A percentile compares a stretch with the other conserved stretches of the same genome.
These are phyloP conservation scores for Cardamine chenopodiifolia DNA, from an alignment of 345 rosid genomes.

Conservation along the genomic window DNA sequence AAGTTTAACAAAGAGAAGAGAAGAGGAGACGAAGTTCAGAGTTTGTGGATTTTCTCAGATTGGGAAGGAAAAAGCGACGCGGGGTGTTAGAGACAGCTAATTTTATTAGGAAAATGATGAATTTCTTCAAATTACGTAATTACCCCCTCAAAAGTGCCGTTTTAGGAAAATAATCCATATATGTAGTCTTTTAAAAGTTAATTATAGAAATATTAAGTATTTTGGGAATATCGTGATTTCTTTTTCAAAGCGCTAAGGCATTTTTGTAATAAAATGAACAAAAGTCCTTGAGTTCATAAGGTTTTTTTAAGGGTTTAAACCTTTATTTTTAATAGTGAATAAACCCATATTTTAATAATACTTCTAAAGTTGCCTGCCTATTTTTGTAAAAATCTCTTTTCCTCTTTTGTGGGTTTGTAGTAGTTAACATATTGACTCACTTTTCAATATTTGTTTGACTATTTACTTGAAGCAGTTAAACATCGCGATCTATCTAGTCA, in stretches of 20 bases:
- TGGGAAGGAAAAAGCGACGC: constrained; percentile 33
- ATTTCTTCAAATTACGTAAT: neutral
- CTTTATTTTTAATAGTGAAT: neutral
- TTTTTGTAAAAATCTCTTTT: neutral
- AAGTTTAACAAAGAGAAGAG: neutral
- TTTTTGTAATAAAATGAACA: neutral
- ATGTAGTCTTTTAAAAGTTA: neutral
- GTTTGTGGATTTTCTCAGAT: constrained; percentile 36
- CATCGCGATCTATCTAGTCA: constrained; percentile 21
- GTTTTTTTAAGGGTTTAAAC: neutral
- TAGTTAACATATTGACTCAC: constrained; percentile 1
- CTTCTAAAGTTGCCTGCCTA: neutral
- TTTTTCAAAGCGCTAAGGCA: neutral
- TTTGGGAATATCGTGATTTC: neutral
- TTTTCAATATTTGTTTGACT: neutral
- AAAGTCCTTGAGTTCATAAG: neutral
- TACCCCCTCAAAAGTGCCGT: constrained; percentile 23
- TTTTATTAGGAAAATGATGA: neutral
- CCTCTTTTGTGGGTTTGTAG: neutral
- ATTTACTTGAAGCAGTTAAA: constrained; percentile 19
- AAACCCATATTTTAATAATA: neutral
- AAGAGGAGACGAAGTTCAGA: constrained; percentile 4
- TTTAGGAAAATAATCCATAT: constrained; percentile 5
- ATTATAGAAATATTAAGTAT: neutral
- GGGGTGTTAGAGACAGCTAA: constrained; percentile 36